Evolutionary conservation across 2,329 filamentous ascomycete species (phyloP).

Genomic region (Colletotrichum tofieldiae): DNA sequence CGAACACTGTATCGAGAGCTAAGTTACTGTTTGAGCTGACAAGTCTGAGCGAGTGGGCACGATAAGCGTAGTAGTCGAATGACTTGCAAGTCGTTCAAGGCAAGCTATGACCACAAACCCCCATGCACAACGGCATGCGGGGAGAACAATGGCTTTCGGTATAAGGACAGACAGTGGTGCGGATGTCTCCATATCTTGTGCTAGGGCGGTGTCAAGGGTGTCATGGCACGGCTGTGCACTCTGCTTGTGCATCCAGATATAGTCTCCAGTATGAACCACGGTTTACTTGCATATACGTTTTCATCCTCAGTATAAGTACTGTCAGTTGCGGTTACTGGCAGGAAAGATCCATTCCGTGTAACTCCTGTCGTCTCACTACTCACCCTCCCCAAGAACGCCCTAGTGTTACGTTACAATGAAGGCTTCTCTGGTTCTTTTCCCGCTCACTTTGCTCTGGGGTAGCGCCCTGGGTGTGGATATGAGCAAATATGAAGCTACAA

Average conservation of each 20-base stretch:
- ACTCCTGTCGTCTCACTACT: neutral
- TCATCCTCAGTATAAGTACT: neutral
- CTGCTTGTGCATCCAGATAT: no score
- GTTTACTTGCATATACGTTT: neutral
- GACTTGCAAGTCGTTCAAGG: no score
- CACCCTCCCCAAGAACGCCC: neutral
- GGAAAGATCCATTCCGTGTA: no score
- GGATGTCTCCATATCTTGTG: neutral
- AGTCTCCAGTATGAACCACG: neutral
- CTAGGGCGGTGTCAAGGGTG: neutral
- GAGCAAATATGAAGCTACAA: constrained; percentile 9
- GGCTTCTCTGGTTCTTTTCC: constrained; percentile 13
- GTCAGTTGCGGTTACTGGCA: neutral
- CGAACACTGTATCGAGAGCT: neutral
- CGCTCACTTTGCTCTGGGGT: constrained; percentile 18
- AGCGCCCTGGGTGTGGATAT: constrained; percentile 25
- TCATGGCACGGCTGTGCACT: neutral
- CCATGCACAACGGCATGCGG: neutral
- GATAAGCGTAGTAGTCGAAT: no score
- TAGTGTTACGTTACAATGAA: neutral
- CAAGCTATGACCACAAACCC: neutral
- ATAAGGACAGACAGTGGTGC: no score
- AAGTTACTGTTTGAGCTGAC: no score
- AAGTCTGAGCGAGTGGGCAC: no score
- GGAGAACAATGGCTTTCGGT: neutral